Evolutionary conservation across 441 rosid genomes (phyloP).

Genomic region (Arabidopsis hybrid): DNA sequence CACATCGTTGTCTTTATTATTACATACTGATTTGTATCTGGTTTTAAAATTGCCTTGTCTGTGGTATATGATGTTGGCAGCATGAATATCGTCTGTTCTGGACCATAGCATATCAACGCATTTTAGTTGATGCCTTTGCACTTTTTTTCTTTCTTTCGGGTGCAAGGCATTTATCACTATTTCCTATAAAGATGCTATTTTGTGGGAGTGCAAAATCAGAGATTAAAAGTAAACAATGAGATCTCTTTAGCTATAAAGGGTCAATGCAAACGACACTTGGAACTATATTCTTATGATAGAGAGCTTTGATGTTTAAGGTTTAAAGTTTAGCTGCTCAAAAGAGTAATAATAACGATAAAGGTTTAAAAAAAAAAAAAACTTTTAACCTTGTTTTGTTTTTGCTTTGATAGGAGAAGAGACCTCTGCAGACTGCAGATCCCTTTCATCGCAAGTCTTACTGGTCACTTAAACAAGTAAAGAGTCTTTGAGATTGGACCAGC

Average conservation of each 20-base stretch:
- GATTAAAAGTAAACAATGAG: conserved; percentile 24
- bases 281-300: conserved; percentile 23
- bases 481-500: conserved; percentile 32
- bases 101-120: conserved; percentile 30
- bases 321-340: conserved; percentile 35
- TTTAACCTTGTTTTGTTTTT: conserved; percentile 35
- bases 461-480: conserved; percentile 32
- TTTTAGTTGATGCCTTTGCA: conserved; percentile 22
- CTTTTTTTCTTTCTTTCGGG: conserved; percentile 21
- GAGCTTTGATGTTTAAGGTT: conserved; percentile 43
- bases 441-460: conserved; percentile 11
- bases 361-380: neutral
- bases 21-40: conserved; percentile 28
- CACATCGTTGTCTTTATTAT: neutral
- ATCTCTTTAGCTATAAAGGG: conserved; percentile 30
- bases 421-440: neutral
- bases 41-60: conserved; percentile 23
- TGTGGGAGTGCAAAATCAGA: conserved; percentile 29
- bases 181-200: conserved; percentile 25
- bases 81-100: conserved; percentile 6
- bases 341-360: conserved; percentile 13
- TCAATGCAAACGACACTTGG: conserved; percentile 41
- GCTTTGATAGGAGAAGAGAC: conserved; percentile 26
- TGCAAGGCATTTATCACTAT: conserved; percentile 17
- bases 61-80: neutral